phyloP scores from a whole-genome alignment of 1,284 basidiomycete species.

The Amylostereum areolatum region DNA sequence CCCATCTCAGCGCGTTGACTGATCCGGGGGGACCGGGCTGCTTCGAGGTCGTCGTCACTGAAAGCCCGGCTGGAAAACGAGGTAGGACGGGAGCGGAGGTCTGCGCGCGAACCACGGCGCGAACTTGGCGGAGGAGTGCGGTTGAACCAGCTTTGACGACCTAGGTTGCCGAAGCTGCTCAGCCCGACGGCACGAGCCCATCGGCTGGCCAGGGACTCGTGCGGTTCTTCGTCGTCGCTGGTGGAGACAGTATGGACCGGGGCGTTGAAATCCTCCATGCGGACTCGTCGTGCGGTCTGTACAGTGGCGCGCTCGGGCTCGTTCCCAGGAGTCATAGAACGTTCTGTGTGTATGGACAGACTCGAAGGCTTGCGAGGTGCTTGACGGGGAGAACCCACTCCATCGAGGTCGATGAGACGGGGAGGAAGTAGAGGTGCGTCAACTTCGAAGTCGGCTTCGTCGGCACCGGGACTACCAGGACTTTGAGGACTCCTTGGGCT shows the following conservation, averaged over 20 bases:
- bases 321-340: constrained; percentile 18
- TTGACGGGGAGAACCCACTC: constrained; percentile 26
- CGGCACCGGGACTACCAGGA: constrained; percentile 19
- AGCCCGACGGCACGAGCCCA: constrained; percentile 34
- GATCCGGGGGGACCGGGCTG: constrained; percentile 20
- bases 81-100: constrained; percentile 19
- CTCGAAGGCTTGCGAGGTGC: constrained; percentile 23
- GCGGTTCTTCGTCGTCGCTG: background rate
- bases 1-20: constrained; percentile 12
- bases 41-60: constrained; percentile 39
- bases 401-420: constrained; percentile 27
- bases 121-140: constrained; percentile 18
- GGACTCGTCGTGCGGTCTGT: constrained; percentile 54
- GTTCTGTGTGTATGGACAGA: constrained; percentile 18
- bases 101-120: constrained; percentile 29
- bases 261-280: constrained; percentile 8
- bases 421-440: constrained; percentile 36
- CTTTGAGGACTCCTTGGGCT: constrained; percentile 18
- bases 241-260: background rate
- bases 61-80: constrained; percentile 14
- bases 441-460: constrained; percentile 19
- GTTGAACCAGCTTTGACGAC: constrained; percentile 49
- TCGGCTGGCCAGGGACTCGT: constrained; percentile 10
- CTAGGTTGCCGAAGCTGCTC: constrained; percentile 34
- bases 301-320: constrained; percentile 41